Percentiles rank a stretch among this genome's conserved stretches.
phyloP scores from a whole-genome alignment of 805 yeast genomes.

The Starmerella vitae region DNA sequence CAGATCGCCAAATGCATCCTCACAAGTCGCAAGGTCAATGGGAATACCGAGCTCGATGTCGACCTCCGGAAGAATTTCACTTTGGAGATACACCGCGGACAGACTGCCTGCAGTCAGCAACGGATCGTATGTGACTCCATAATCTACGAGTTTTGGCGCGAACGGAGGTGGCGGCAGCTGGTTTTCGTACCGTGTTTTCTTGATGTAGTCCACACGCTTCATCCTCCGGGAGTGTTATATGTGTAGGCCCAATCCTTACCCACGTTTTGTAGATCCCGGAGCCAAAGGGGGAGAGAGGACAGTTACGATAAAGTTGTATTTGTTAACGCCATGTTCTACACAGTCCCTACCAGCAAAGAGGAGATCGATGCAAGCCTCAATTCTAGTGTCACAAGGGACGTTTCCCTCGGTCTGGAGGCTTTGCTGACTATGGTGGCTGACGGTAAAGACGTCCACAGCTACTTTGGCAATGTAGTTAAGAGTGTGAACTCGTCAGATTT shows the following conservation, averaged over 20 bases:
- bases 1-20: slow-evolving; percentile 45
- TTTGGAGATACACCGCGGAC: slow-evolving; percentile 33
- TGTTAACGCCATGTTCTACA: not conserved
- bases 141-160: slow-evolving; percentile 69
- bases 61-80: slow-evolving; percentile 40
- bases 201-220: slow-evolving; percentile 34
- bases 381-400: slow-evolving; percentile 55
- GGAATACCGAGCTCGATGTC: slow-evolving; percentile 53
- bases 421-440: slow-evolving; percentile 28
- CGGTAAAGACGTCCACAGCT: slow-evolving; percentile 31
- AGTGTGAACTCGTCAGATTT: slow-evolving; percentile 58
- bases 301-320: slow-evolving; percentile 39
- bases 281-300: too few relatives aligned
- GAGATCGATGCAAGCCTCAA: slow-evolving; percentile 55
- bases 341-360: too few relatives aligned
- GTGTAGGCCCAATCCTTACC: too few relatives aligned
- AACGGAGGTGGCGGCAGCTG: slow-evolving; percentile 86
- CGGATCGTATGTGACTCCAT: slow-evolving; percentile 34
- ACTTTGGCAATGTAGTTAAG: slow-evolving; percentile 70
- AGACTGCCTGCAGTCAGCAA: slow-evolving; percentile 44
- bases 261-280: too few relatives aligned
- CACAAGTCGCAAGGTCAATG: slow-evolving; percentile 52
- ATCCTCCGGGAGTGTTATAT: too few relatives aligned
- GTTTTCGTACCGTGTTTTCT: slow-evolving; percentile 71
- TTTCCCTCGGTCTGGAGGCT: slow-evolving; percentile 45